phyloP scores from a whole-genome alignment of 495 filamentous ascomycete genomes.

The Recurvomyces mirabilis region DNA sequence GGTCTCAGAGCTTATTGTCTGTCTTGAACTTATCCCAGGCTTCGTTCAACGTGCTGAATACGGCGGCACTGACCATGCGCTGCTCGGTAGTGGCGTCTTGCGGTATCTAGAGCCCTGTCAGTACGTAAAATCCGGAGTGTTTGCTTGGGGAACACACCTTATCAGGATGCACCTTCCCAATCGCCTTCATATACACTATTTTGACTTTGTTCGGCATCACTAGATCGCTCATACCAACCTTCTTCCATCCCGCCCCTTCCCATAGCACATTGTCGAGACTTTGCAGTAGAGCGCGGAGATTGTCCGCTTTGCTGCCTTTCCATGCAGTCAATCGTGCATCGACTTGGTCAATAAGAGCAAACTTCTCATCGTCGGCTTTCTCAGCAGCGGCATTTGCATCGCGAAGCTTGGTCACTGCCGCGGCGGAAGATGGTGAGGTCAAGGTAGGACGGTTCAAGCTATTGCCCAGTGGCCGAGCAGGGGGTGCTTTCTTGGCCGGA shows the following conservation, averaged over 20 bases:
- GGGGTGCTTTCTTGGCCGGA: conserved; percentile 12
- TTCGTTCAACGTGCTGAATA: conserved; percentile 90
- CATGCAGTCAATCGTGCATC: conserved; percentile 65
- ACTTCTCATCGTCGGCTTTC: conserved; percentile 78
- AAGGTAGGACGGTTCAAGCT: conserved; percentile 28
- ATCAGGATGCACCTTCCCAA: conserved; percentile 95
- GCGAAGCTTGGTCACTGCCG: conserved; percentile 67
- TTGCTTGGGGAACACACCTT: conserved; percentile 54
- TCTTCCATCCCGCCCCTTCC: conserved; percentile 90
- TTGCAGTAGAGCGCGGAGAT: conserved; percentile 76
- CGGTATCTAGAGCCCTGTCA: conserved; percentile 49
- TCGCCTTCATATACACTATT: conserved; percentile 96
- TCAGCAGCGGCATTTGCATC: conserved; percentile 75
- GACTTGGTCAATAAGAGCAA: conserved; percentile 74
- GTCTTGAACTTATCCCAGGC: conserved; percentile 96
- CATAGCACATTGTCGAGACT: conserved; percentile 84
- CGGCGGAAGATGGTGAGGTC: conserved; percentile 27
- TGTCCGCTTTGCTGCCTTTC: conserved; percentile 83
- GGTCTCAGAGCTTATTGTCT: conserved; percentile 61
- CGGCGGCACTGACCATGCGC: conserved; percentile 77
- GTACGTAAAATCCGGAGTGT: neutral
- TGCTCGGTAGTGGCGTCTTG: conserved; percentile 88
- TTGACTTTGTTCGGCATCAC: conserved; percentile 88
- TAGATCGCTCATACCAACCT: conserved; percentile 84
- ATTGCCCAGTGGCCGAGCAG: conserved; percentile 19